Conservation (phyloP, 345 rosid species). For the Salix viminalis region DNA sequence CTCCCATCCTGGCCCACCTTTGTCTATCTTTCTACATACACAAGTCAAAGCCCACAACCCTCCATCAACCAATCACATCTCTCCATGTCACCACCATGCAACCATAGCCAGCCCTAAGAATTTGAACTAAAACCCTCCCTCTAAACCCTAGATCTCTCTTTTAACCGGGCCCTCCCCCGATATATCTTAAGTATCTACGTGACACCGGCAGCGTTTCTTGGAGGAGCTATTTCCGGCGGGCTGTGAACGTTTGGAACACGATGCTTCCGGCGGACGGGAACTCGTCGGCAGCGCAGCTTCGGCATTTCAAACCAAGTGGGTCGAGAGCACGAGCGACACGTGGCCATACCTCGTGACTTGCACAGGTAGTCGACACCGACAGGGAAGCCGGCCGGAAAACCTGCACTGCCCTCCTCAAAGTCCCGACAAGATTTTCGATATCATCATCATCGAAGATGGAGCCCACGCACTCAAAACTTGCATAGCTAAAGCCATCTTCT, state of each 20-base stretch:
- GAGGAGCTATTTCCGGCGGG: slow-evolving; percentile 36
- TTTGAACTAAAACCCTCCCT: slow-evolving; percentile 18
- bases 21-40: slow-evolving; percentile 31
- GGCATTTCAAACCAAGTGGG: slow-evolving; percentile 68
- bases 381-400: slow-evolving; percentile 74
- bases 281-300: slow-evolving; percentile 64
- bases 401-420: slow-evolving; percentile 54
- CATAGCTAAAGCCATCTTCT: slow-evolving; percentile 93
- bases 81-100: slow-evolving; percentile 39
- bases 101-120: background rate
- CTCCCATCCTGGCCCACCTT: slow-evolving; percentile 2
- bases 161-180: background rate
- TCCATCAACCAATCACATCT: slow-evolving; percentile 33
- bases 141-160: slow-evolving; percentile 10
- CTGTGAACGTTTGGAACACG: slow-evolving; percentile 73
- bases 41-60: slow-evolving; percentile 31
- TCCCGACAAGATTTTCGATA: slow-evolving; percentile 39
- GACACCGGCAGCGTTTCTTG: background rate
- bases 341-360: slow-evolving; percentile 48
- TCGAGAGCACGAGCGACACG: slow-evolving; percentile 57
- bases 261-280: slow-evolving; percentile 67
- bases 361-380: slow-evolving; percentile 66
- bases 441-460: slow-evolving; percentile 45
- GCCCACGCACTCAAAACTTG: slow-evolving; percentile 83
- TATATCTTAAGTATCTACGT: background rate